phyloP scores from a whole-genome alignment of 23 red algal species.

The Gracilaria domingensis region DNA sequence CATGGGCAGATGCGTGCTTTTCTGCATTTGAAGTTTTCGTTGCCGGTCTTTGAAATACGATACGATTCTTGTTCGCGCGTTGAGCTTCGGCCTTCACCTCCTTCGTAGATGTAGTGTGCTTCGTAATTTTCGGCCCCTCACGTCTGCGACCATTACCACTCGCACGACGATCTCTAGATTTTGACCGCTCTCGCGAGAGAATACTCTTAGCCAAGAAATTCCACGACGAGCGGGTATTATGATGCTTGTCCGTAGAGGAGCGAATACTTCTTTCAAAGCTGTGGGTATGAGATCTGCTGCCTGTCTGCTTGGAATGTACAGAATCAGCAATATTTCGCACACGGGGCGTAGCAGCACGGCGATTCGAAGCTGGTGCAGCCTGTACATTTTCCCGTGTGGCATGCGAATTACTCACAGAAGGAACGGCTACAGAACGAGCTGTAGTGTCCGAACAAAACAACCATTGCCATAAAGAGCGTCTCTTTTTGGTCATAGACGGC shows the following conservation, averaged over 20 bases:
- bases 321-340: background rate
- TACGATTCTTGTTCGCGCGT: constrained; percentile 20
- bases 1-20: background rate
- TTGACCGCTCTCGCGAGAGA: background rate
- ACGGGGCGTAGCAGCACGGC: background rate
- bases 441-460: constrained; percentile 50
- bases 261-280: constrained; percentile 10
- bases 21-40: background rate
- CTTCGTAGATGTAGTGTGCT: constrained; percentile 14
- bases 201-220: constrained; percentile 23
- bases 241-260: constrained; percentile 7
- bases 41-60: background rate
- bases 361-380: background rate
- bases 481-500: constrained; percentile 45
- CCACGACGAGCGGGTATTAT: constrained; percentile 8
- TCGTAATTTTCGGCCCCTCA: background rate
- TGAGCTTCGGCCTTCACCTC: background rate
- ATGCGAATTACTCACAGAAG: constrained; percentile 7
- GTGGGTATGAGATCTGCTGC: background rate
- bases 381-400: constrained; percentile 3
- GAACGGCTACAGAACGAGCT: constrained; percentile 25
- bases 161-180: constrained; percentile 4
- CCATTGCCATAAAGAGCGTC: constrained; percentile 63
- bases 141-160: background rate
- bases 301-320: background rate